Evolutionary conservation across 2,329 filamentous ascomycete species (phyloP).

Genomic region (Fusarium ambrosium): DNA sequence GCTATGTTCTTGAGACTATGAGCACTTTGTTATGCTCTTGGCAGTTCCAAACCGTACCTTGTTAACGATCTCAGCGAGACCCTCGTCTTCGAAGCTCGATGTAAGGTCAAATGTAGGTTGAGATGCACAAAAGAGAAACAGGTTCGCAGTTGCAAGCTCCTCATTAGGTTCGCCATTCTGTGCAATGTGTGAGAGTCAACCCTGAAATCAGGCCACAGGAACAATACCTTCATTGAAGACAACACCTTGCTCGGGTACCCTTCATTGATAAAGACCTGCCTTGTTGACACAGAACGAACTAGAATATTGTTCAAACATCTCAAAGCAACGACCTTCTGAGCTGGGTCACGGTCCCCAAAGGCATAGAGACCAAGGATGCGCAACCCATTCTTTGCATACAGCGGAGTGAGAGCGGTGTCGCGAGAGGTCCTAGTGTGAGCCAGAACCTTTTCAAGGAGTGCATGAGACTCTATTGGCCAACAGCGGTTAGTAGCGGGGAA

Average conservation of each 20-base stretch:
- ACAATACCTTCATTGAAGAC: not conserved
- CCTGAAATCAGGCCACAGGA: not conserved
- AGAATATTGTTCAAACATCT: not conserved
- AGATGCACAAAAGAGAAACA: not conserved
- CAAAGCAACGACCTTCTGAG: not conserved
- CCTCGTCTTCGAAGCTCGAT: not conserved
- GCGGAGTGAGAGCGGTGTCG: not conserved
- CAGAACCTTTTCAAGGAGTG: not conserved
- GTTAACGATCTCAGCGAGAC: not conserved
- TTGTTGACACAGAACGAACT: not conserved
- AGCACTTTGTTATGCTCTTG: not conserved
- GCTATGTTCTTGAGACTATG: not conserved
- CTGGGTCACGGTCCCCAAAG: not conserved
- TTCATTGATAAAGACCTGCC: not conserved
- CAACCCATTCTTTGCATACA: not conserved
- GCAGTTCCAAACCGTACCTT: not conserved
- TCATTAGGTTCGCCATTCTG: not conserved
- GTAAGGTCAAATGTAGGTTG: not conserved
- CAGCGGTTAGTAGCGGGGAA: not conserved
- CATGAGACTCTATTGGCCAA: not conserved
- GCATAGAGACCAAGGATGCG: not conserved
- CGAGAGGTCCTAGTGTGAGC: not conserved
- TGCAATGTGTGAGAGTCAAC: not conserved
- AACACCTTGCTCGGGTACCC: not conserved
- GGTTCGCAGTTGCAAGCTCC: not conserved